phyloP scores from a whole-genome alignment of 495 filamentous ascomycete genomes.

The Hyaloscypha bicolor region DNA sequence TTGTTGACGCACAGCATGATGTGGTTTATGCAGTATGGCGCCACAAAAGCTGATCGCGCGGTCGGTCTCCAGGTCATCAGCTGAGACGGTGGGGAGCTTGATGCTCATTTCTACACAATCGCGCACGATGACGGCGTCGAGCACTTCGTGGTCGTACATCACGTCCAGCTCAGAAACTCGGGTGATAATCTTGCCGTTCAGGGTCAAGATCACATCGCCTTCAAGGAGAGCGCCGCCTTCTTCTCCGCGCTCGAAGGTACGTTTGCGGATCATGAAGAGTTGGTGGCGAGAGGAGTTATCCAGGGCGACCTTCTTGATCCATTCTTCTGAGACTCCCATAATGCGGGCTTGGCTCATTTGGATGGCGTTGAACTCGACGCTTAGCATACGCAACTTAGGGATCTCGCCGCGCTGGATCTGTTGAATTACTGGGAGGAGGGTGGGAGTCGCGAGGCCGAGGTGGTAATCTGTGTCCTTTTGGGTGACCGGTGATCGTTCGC shows the following conservation, averaged over 20 bases:
- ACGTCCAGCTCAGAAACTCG: slow-evolving; percentile 90
- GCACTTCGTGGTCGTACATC: slow-evolving; percentile 87
- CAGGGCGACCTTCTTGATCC: slow-evolving; percentile 85
- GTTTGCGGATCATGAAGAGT: slow-evolving; percentile 97
- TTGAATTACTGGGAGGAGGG: slow-evolving; percentile 78
- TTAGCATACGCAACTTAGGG: slow-evolving; percentile 85
- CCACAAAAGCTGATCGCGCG: slow-evolving; percentile 93
- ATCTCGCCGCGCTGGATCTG: slow-evolving; percentile 79
- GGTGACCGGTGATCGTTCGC: slow-evolving; percentile 75
- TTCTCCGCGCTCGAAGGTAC: slow-evolving; percentile 59
- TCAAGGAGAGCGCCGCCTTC: slow-evolving; percentile 78
- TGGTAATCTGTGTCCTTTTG: slow-evolving; percentile 97
- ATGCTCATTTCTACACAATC: slow-evolving; percentile 77
- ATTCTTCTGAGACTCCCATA: slow-evolving; percentile 95
- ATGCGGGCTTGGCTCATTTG: slow-evolving; percentile 98
- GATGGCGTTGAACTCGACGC: slow-evolving; percentile 90
- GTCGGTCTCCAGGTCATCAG: slow-evolving; percentile 89
- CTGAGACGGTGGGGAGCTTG: slow-evolving; percentile 82
- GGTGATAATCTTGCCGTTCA: slow-evolving; percentile 92
- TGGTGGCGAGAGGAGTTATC: slow-evolving; percentile 92
- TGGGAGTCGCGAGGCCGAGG: slow-evolving; percentile 87
- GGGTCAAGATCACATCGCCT: slow-evolving; percentile 88
- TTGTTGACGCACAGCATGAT: slow-evolving; percentile 96
- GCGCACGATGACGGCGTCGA: slow-evolving; percentile 87
- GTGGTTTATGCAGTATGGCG: slow-evolving; percentile 87